These are phyloP conservation scores for Corylus heterophylla DNA, from an alignment of 306 rosid genomes.

Conservation along the genomic window DNA sequence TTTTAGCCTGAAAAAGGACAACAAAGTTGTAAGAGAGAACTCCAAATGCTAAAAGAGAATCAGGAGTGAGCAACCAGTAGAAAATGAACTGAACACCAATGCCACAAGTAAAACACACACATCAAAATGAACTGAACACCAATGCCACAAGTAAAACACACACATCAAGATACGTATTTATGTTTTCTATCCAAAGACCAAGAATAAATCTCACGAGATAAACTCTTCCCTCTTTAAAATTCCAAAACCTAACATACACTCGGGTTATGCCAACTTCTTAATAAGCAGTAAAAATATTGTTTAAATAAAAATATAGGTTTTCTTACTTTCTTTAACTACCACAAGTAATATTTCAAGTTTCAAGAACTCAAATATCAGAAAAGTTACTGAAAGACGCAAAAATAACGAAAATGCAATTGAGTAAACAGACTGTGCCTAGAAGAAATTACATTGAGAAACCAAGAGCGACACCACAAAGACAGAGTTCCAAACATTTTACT, in stretches of 20 bases:
- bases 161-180: background rate
- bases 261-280: background rate
- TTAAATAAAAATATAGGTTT: background rate
- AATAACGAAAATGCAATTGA: background rate
- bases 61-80: conserved; percentile 17
- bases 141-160: background rate
- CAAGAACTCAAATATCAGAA: background rate
- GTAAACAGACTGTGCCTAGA: background rate
- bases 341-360: background rate
- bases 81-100: conserved; percentile 3
- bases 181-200: background rate
- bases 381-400: background rate
- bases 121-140: background rate
- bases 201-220: background rate
- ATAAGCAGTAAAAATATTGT: background rate
- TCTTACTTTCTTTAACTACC: background rate
- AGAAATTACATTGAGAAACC: background rate
- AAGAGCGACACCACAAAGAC: background rate
- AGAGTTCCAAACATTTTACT: background rate
- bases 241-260: background rate
- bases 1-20: conserved; percentile 49
- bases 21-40: conserved; percentile 29
- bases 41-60: conserved; percentile 17
- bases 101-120: background rate
- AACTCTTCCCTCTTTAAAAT: background rate